Evolutionary conservation across 352 stramenopile species (phyloP).

Genomic region (Blastocystis sp.): DNA sequence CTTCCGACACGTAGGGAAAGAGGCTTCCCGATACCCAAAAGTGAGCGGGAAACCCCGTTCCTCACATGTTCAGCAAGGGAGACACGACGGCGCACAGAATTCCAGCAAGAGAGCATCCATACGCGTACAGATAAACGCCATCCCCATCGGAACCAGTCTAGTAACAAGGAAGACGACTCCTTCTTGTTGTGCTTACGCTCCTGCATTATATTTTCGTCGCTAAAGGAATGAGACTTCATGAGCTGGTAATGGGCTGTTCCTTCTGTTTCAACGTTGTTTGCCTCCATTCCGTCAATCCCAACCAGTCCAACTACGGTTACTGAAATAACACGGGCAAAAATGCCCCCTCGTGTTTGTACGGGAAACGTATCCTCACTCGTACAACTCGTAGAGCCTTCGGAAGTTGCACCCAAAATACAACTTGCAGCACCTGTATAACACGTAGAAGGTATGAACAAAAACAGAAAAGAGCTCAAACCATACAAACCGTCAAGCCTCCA

Average conservation of each 20-base stretch:
- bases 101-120: conserved; percentile 11
- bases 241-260: background rate
- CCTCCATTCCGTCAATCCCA: background rate
- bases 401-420: too few species aligned
- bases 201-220: background rate
- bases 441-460: too few species aligned
- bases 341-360: too few species aligned
- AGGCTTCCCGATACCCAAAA: background rate
- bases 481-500: background rate
- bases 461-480: too few species aligned
- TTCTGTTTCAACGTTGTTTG: background rate
- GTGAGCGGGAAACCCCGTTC: background rate
- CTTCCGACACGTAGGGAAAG: conserved; percentile 38
- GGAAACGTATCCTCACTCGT: too few species aligned
- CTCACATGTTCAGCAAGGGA: conserved; percentile 26
- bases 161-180: background rate
- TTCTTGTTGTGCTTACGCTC: background rate
- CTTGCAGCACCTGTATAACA: too few species aligned
- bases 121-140: conserved; percentile 21
- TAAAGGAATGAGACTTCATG: background rate
- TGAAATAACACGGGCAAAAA: background rate
- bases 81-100: conserved; percentile 14
- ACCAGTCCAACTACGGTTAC: background rate
- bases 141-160: conserved; percentile 16
- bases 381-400: too few species aligned